Evolutionary conservation across 441 rosid genomes (phyloP), one percentile per base, ranked within the genome.

Genomic region (Cnidoscolus chayamansa): DNA sequence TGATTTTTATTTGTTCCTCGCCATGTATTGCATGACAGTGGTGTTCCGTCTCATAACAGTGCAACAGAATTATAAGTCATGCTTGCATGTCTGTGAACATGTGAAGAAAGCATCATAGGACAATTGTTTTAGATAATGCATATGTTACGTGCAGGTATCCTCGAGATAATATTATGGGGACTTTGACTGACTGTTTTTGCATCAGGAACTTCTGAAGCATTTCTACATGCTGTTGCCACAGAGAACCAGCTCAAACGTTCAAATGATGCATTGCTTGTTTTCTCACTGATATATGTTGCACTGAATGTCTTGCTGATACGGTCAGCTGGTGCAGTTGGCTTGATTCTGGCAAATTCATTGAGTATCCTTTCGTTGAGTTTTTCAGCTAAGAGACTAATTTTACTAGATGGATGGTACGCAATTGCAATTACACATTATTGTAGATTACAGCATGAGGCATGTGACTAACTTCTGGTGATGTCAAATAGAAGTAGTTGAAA

Each of bases 171-270:
- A 45, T 32, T 40, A 17, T 10, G 3, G 32, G 35, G 72, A 68
- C 1, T 71, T 65, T 75, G 63, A 63, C 50, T 45, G 63, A 43
- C 51, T 75, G 53, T 13, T 76, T 76, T 73, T 82, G 59, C 68
- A 37, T 73, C 89, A 94, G 99, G 99, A 72, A 92, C 97, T 70
- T 91, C 99, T 32, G 99, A 94, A 80, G 93, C 96, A 59, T 94
- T 92, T 86, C 81, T 94, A 68, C 98, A 92, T 78, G 96, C 96
- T 66, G 90, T 94, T 73, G 98, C 97, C 68, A 80, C 86, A 63
- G 97, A 94, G 83, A 80, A 76, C 59, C 87, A 94, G 72, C 86
- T 94, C 51, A 86, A 85, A 79, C 92, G 85, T 55, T 90, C 97
- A 70, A 94, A 94, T 82, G 90, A 88, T 78, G 81, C 77, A 45